Evolutionary conservation across 495 filamentous ascomycete species (phyloP), one percentile per base, ranked within the genome.

Genomic region (Aspergillus kassunensis): DNA sequence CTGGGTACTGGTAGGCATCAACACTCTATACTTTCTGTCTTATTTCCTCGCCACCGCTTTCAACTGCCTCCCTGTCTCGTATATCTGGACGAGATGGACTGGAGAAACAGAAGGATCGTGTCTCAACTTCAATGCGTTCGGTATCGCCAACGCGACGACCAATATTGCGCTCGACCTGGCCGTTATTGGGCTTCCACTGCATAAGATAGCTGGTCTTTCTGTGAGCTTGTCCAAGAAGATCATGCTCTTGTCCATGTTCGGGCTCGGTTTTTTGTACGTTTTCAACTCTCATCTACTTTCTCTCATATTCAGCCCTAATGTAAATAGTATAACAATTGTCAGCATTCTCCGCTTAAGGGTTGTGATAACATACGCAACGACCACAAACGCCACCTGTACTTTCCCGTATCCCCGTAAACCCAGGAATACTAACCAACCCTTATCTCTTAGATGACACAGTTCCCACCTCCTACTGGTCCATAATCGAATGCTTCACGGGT

Each of bases 91-190:
- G 6, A 16, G 33, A 11, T 55, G 52, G 52, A 15, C 18, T 2
- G 51, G 51, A 1, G 51, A 53, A 45, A 45, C 42, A 7, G 11
- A 29, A 8, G 51, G 51, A 1, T 8, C n/a, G 4, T 53, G 51
- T 18, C 16, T 53, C 21, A 53, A 53, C 25, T 23, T 39, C 30
- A 46, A 39, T 19, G 40, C 33, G 2, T 40, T 53, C 29, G 41
- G 42, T 6, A 27, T 35, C 21, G 12, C 51, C 2, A 23, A 36
- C 21, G 40, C 51, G 4, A 46, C 21, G 1, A 23, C 8, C 19
- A 53, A 53, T 29, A 53, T 46, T 15, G 30, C 25, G 2, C 42
- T 53, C 7, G 51, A 53, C 18, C 15, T 53, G 1, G 42, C 42
- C 6, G 34, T 53, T 11, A 46, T 53, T 11, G 40, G 18, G 0